A percentile compares a stretch with the other conserved stretches of the same genome.
Evolutionary conservation across 2,329 filamentous ascomycete genomes (phyloP).

Genomic region (Anthostomella pinea): DNA sequence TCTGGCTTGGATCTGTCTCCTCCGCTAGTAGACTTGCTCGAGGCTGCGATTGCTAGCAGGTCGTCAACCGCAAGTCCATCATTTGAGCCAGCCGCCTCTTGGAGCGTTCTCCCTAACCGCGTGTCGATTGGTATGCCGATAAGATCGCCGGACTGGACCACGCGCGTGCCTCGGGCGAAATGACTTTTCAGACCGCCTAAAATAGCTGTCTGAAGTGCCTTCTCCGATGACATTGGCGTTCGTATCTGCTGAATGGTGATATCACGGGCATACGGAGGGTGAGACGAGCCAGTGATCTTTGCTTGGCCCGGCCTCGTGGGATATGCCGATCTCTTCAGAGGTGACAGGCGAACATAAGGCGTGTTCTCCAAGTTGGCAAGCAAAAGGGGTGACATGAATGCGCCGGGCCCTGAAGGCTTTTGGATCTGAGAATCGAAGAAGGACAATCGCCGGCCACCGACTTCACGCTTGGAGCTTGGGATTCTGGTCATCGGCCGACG

Average conservation of each 20-base stretch:
- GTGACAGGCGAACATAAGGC: constrained; percentile 74
- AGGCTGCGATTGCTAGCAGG: constrained; percentile 51
- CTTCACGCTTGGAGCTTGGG: constrained; percentile 50
- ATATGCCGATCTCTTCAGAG: constrained; percentile 55
- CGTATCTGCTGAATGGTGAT: constrained; percentile 86
- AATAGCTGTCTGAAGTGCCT: constrained; percentile 78
- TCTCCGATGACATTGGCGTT: constrained; percentile 83
- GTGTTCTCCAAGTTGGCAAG: constrained; percentile 81
- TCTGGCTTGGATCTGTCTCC: constrained; percentile 40
- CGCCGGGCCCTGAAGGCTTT: constrained; percentile 55
- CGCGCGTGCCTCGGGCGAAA: constrained; percentile 77
- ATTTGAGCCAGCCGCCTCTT: constrained; percentile 60
- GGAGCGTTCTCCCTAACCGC: constrained; percentile 75
- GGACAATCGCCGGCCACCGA: constrained; percentile 49
- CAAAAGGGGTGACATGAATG: constrained; percentile 81
- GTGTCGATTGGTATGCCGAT: constrained; percentile 89
- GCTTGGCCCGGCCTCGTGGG: constrained; percentile 51
- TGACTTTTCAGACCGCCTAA: constrained; percentile 84
- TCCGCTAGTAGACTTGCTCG: constrained; percentile 34
- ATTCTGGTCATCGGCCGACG: constrained; percentile 60
- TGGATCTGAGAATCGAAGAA: constrained; percentile 69
- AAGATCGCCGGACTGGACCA: constrained; percentile 83
- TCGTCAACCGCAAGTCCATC: constrained; percentile 71
- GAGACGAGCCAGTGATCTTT: constrained; percentile 53
- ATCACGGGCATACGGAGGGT: constrained; percentile 63